These are phyloP conservation scores for Naganishia antarctica DNA, from an alignment of 768 basidiomycete species.

Conservation along the genomic window DNA sequence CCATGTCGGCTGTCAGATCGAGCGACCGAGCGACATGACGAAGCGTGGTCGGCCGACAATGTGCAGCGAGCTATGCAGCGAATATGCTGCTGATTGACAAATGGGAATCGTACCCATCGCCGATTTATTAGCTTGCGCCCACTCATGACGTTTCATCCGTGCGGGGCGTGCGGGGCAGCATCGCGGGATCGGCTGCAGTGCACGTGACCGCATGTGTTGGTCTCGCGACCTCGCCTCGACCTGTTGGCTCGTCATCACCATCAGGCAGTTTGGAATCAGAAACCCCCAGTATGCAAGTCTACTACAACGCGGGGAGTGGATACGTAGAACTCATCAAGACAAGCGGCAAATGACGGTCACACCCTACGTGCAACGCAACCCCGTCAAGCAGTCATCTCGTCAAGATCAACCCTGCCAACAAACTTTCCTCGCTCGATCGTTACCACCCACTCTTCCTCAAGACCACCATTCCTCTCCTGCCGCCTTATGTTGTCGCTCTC, in stretches of 20 bases:
- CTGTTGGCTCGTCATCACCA: too few species aligned
- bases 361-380: neutral
- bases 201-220: too few species aligned
- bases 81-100: neutral
- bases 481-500: neutral
- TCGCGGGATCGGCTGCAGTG: too few species aligned
- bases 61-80: neutral
- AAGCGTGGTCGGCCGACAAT: neutral
- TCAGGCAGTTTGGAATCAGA: too few species aligned
- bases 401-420: slow-evolving; percentile 7
- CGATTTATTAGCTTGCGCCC: neutral
- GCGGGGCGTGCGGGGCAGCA: too few species aligned
- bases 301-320: neutral
- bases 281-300: too few species aligned
- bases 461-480: neutral
- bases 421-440: neutral
- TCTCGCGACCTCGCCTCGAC: too few species aligned
- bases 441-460: neutral
- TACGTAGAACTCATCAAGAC: too few species aligned
- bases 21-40: slow-evolving; percentile 19
- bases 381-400: slow-evolving; percentile 16
- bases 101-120: neutral
- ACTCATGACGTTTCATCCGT: too few species aligned
- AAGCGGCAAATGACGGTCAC: neutral
- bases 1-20: slow-evolving; percentile 17